Evolutionary conservation across 805 yeast genomes (phyloP).

Genomic region (Candida qinlingensis): DNA sequence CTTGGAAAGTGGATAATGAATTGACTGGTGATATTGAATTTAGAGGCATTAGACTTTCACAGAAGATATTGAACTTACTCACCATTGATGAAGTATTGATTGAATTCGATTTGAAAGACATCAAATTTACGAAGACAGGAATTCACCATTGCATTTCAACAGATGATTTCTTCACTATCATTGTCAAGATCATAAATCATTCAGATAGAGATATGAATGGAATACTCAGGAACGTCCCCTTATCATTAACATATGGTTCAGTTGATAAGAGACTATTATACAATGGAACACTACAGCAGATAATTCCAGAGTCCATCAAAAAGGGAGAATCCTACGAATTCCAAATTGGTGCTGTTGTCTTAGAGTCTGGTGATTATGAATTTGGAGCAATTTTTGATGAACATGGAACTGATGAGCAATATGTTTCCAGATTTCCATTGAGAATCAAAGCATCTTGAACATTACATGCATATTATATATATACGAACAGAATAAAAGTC

Average conservation of each 20-base stretch:
- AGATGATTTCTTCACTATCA: conserved; percentile 48
- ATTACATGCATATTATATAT: no score
- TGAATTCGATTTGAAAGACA: conserved; percentile 24
- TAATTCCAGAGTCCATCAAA: conserved; percentile 35
- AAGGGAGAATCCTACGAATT: conserved; percentile 39
- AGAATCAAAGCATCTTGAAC: conserved; percentile 23
- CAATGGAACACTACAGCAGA: conserved; percentile 68
- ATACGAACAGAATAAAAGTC: no score
- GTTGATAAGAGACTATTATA: conserved; percentile 56
- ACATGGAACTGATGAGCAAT: conserved; percentile 30
- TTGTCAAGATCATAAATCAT: conserved; percentile 45
- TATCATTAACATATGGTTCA: conserved; percentile 28
- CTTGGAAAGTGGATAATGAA: conserved; percentile 48
- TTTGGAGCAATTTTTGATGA: conserved; percentile 66
- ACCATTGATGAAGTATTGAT: conserved; percentile 44
- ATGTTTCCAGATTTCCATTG: conserved; percentile 34
- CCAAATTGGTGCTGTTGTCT: conserved; percentile 52
- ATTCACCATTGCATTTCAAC: conserved; percentile 30
- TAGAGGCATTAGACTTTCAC: conserved; percentile 57
- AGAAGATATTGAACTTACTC: conserved; percentile 53
- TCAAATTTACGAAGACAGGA: conserved; percentile 22
- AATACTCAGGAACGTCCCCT: conserved; percentile 54
- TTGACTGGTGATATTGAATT: conserved; percentile 59
- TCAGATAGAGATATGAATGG: conserved; percentile 41
- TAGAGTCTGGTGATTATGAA: conserved; percentile 78